Evolutionary conservation across 2,329 filamentous ascomycete genomes (phyloP).

Genomic region (Corynespora cassiicola): DNA sequence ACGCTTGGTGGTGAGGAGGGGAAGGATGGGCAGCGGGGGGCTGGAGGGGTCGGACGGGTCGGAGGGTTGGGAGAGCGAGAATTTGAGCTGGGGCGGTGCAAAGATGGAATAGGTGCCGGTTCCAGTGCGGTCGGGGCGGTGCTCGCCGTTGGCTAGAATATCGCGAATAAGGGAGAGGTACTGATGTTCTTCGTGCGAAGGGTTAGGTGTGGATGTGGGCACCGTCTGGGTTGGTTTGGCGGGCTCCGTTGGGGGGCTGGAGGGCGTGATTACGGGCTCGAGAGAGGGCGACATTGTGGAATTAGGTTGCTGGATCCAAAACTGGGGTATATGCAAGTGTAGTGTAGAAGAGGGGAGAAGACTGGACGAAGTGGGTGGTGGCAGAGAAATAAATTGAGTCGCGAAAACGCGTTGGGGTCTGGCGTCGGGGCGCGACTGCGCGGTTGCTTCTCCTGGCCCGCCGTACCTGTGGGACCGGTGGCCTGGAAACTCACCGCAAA

Average conservation of each 20-base stretch:
- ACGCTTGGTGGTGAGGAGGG: constrained; percentile 95
- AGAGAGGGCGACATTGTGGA: constrained; percentile 35
- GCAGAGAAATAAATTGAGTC: constrained; percentile 7
- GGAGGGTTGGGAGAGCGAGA: constrained; percentile 71
- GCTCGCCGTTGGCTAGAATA: constrained; percentile 83
- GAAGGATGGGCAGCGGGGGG: constrained; percentile 70
- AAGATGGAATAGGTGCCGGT: constrained; percentile 93
- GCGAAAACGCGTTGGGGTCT: constrained; percentile 29
- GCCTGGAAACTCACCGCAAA: constrained; percentile 28
- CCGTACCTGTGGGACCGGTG: too few species aligned
- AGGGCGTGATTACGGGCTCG: constrained; percentile 29
- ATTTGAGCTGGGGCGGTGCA: constrained; percentile 84
- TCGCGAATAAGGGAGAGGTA: constrained; percentile 89
- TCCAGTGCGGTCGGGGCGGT: constrained; percentile 89
- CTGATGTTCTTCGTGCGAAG: constrained; percentile 83
- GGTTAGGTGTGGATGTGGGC: constrained; percentile 11
- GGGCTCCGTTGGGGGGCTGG: constrained; percentile 21
- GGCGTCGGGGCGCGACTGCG: constrained; percentile 42
- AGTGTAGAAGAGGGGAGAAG: background rate
- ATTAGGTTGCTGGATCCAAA: background rate
- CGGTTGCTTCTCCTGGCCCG: constrained; percentile 17
- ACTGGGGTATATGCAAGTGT: constrained; percentile 3
- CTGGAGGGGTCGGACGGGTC: constrained; percentile 47
- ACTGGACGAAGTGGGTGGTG: background rate
- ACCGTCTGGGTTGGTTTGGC: constrained; percentile 11